Evolutionary conservation across 345 rosid genomes (phyloP), one percentile per base, ranked within the genome.

Genomic region (Clarkia xantiana): DNA sequence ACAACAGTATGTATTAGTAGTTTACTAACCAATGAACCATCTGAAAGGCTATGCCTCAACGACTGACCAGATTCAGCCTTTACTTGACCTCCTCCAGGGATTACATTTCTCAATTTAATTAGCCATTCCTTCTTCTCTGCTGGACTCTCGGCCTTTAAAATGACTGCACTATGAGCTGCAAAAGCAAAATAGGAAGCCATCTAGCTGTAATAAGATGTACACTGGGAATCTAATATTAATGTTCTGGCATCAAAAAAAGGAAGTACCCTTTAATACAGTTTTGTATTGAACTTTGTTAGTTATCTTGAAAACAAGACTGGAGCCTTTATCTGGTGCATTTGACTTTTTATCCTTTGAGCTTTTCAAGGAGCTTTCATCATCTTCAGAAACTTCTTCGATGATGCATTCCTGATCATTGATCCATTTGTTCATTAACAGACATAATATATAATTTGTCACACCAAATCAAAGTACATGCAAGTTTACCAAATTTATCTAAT

Each of bases 121-220:
- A 84, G 47, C 99, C 99, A 91, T 59, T 87, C 96, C 53, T 62
- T 73, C 71, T 91, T 91, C 57, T 91, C 96, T 1, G 83, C 77
- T 61, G 66, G 22, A 62, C 76, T 84, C 72, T 91, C 99, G 9
- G 99, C 95, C 79, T 87, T 91, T 38, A 91, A 73, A 10, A 86
- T 22, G 50, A 91, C 73, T 2, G 87, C 84, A 63, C 81, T 78
- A 57, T 87, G 84, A 39, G 99, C 96, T 91, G 76, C 66, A 71
- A 52, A 22, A 70, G 4, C 34, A 45, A 52, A 17, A 40, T 14
- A 14, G 47, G 19, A 50, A 52, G 51, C 22, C 14, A 47, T 40
- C 43, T 12, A 50, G 9, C 20, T 49, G 42, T 18, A 34, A 39
- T 11, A 58, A 57, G 49, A 12, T 18, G 22, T 41, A 9, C 14